phyloP scores from a whole-genome alignment of 202 grass and related monocot species.

The Schoenoplectus tabernaemontani region DNA sequence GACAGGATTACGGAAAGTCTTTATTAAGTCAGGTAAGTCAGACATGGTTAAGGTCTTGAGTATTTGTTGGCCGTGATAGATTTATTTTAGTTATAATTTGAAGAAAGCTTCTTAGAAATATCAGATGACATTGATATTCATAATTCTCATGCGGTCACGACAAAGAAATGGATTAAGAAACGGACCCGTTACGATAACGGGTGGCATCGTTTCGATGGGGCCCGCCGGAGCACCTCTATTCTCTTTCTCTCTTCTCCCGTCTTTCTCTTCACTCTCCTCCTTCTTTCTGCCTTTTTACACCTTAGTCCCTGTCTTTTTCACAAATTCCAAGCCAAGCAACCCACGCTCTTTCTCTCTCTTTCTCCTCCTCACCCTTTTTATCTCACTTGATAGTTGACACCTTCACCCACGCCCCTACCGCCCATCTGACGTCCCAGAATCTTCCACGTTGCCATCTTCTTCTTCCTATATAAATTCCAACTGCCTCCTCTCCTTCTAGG shows the following conservation, averaged over 20 bases:
- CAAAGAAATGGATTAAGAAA: too few relatives aligned
- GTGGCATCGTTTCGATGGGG: background rate
- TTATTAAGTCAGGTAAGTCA: too few relatives aligned
- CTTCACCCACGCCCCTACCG: background rate
- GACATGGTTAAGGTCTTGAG: too few relatives aligned
- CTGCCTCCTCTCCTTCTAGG: slow-evolving; percentile 34
- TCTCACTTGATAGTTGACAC: background rate
- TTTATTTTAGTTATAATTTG: too few relatives aligned
- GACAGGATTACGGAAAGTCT: too few relatives aligned
- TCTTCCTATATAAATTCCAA: slow-evolving; percentile 50
- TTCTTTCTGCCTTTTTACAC: slow-evolving; percentile 27
- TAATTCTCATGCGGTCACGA: too few relatives aligned
- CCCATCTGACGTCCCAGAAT: slow-evolving; percentile 42
- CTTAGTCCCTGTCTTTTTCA: slow-evolving; percentile 15
- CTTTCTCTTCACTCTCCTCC: background rate
- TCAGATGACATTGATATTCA: too few relatives aligned
- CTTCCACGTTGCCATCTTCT: slow-evolving; percentile 57
- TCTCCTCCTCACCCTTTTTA: slow-evolving; percentile 23
- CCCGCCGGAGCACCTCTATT: background rate
- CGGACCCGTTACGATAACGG: slow-evolving; percentile 14
- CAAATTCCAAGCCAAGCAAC: slow-evolving; percentile 7
- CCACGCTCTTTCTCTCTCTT: slow-evolving; percentile 3
- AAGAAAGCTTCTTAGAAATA: too few relatives aligned
- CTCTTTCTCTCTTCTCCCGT: background rate
- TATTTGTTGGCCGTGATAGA: too few relatives aligned